These are phyloP conservation scores for Nitzschia palea DNA, from an alignment of 108 stramenopile genomes.

Conservation along the genomic window DNA sequence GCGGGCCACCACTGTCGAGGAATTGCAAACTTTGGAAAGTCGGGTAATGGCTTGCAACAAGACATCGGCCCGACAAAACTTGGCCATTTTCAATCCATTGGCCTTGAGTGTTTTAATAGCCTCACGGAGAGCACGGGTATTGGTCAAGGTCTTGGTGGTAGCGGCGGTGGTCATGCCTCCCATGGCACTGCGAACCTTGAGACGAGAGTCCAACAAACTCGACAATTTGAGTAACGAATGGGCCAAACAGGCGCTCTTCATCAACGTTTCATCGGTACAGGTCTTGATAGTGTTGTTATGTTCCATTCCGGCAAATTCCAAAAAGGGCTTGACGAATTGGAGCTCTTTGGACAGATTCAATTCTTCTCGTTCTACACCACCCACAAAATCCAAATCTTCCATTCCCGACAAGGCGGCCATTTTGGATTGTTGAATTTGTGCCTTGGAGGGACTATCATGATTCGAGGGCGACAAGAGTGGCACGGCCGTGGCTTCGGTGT, in stretches of 20 bases:
- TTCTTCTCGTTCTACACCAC: constrained; percentile 64
- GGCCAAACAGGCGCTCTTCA: constrained; percentile 70
- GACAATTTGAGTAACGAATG: constrained; percentile 77
- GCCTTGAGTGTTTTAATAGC: constrained; percentile 79
- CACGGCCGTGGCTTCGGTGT: constrained; percentile 37
- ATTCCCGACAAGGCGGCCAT: constrained; percentile 20
- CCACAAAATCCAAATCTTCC: constrained; percentile 46
- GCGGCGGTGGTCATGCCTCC: constrained; percentile 53
- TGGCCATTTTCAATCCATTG: constrained; percentile 80
- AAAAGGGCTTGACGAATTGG: constrained; percentile 49
- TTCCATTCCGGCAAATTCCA: constrained; percentile 66
- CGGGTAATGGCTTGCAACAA: constrained; percentile 73
- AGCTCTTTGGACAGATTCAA: constrained; percentile 56
- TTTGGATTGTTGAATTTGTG: constrained; percentile 20
- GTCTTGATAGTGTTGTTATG: constrained; percentile 42
- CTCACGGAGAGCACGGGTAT: constrained; percentile 68
- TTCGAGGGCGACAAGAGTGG: constrained; percentile 56
- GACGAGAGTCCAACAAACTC: constrained; percentile 70
- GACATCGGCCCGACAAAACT: constrained; percentile 82
- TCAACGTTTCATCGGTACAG: constrained; percentile 76
- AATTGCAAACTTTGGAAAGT: constrained; percentile 77
- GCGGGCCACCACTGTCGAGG: constrained; percentile 77
- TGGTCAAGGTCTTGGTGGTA: constrained; percentile 54
- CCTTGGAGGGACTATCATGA: constrained; percentile 57
- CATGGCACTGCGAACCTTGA: constrained; percentile 58